phyloP scores from a whole-genome alignment of 768 basidiomycete genomes.

The Lactarius tabidus region DNA sequence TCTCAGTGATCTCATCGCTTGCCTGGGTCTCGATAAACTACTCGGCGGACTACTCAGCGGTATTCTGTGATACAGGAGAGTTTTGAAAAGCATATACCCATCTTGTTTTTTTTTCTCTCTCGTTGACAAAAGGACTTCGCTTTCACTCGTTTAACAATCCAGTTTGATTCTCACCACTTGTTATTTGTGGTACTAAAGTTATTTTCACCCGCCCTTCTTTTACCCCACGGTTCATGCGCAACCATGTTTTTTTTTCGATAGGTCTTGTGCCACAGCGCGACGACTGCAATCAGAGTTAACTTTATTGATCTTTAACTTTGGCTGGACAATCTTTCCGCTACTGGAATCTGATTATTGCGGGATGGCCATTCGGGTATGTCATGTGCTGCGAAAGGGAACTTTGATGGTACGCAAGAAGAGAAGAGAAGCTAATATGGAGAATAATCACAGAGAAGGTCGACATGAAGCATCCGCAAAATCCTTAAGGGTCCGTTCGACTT shows the following conservation, averaged over 20 bases:
- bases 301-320: too few relatives aligned
- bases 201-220: background rate
- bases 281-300: too few relatives aligned
- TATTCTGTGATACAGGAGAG: background rate
- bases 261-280: background rate
- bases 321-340: too few relatives aligned
- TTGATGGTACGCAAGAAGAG: too few relatives aligned
- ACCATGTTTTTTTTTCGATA: background rate
- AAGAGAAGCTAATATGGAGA: too few relatives aligned
- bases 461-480: too few relatives aligned
- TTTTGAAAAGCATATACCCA: background rate
- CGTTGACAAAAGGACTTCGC: background rate
- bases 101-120: background rate
- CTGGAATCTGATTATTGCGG: too few relatives aligned
- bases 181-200: background rate
- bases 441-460: too few relatives aligned
- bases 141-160: background rate
- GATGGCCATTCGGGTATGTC: too few relatives aligned
- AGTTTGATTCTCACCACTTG: background rate
- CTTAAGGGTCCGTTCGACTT: too few relatives aligned
- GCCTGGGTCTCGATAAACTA: constrained; percentile 8
- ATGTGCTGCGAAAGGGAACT: too few relatives aligned
- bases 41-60: background rate
- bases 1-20: background rate
- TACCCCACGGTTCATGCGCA: background rate